These are phyloP conservation scores for Alternaria infectoria DNA, from an alignment of 2,329 filamentous ascomycete genomes.

Conservation along the genomic window DNA sequence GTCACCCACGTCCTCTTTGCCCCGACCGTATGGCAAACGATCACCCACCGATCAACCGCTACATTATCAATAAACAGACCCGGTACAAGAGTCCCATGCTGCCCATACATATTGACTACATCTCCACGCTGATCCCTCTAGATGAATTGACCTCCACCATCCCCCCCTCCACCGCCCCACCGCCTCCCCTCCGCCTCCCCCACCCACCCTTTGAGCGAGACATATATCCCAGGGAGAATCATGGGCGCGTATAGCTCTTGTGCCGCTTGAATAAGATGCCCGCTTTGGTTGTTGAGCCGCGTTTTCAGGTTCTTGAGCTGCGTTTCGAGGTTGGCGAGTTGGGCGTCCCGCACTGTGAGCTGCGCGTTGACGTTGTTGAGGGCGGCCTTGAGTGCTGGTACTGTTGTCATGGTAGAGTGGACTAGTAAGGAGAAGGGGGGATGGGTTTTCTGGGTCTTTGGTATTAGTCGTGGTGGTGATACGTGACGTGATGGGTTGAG, in stretches of 20 bases:
- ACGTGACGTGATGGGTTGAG: not conserved
- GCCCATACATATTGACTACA: too few species aligned
- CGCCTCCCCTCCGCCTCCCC: too few species aligned
- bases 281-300: not conserved
- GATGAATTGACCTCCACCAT: too few species aligned
- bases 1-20: too few species aligned
- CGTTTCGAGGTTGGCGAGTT: not conserved
- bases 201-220: not conserved
- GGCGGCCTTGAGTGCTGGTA: not conserved
- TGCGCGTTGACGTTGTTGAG: not conserved
- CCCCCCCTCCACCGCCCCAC: too few species aligned
- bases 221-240: not conserved
- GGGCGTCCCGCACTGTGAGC: not conserved
- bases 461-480: not conserved
- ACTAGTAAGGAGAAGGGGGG: not conserved
- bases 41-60: too few species aligned
- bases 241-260: not conserved
- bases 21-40: too few species aligned
- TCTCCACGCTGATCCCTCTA: too few species aligned
- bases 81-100: too few species aligned
- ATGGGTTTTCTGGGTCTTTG: not conserved
- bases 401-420: not conserved
- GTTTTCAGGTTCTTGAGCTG: not conserved
- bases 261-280: not conserved
- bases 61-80: too few species aligned